phyloP scores from a whole-genome alignment of 805 yeast species.

The Millerago galiae region DNA sequence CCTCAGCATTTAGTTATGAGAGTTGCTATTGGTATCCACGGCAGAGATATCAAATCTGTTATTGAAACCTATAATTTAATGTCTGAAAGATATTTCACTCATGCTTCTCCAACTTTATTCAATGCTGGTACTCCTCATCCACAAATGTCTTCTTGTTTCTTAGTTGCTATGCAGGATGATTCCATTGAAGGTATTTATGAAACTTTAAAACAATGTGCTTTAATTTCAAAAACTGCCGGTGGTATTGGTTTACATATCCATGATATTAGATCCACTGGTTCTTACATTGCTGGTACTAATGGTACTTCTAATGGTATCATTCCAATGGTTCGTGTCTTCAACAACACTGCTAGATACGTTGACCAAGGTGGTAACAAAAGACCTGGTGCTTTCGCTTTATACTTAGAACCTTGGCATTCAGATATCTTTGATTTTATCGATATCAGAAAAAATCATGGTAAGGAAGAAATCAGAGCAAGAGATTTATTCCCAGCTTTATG shows the following conservation, averaged over 20 bases:
- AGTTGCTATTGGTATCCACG: conserved; percentile 89
- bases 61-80: conserved; percentile 80
- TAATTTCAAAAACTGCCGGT: conserved; percentile 91
- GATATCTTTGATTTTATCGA: conserved; percentile 85
- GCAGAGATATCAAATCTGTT: conserved; percentile 53
- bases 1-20: conserved; percentile 90
- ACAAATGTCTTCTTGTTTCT: conserved; percentile 86
- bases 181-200: conserved; percentile 94
- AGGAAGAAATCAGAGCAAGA: conserved; percentile 88
- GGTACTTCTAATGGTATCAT: conserved; percentile 90
- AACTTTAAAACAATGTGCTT: conserved; percentile 80
- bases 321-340: conserved; percentile 95
- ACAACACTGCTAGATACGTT: conserved; percentile 93
- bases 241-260: conserved; percentile 90
- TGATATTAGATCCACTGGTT: conserved; percentile 80
- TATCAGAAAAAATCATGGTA: conserved; percentile 88
- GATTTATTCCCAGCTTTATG: conserved; percentile 91
- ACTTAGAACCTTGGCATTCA: conserved; percentile 95
- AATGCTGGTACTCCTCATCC: conserved; percentile 87
- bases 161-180: conserved; percentile 87
- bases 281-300: conserved; percentile 85
- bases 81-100: conserved; percentile 85
- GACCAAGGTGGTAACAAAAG: conserved; percentile 98
- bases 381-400: conserved; percentile 95
- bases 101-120: conserved; percentile 92